Base-by-base conservation (phyloP, 495 filamentous ascomycete species). In the Pseudevernia furfuracea region DNA sequence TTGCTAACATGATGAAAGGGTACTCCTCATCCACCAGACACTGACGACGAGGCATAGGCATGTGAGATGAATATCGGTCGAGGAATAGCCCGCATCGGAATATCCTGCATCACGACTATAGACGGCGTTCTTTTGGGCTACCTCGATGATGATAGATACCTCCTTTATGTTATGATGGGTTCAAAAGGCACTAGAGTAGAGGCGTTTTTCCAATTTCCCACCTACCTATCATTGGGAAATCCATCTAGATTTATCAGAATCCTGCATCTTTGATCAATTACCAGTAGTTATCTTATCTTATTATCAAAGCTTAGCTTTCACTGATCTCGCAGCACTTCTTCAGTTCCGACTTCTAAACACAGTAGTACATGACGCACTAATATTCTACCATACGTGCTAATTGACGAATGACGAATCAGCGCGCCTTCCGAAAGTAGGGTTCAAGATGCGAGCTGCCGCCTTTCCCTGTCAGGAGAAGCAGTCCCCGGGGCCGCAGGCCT, bases 11-110 rank as follows among this genome's bases (percentile, higher is more conserved):
- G 74, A 34, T 82, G 85, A 69, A 87, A 88, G 81, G 88, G 89
- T 11, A 94, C 90, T 8, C 90, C 90, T 23, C 85, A 89, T 72
- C 87, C 87, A 0, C 75, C 75, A 44, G 90, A 94, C 72, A 90
- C 89, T 46, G 90, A 94, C 66, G 90, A 92, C 62, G 89, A 93
- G 71, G 83, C 78, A 41, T 65, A 66, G 48, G 60, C 28, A 43
- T 46, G 41, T 9, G n/a, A 48, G 41, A 28, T 2, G 28, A 34
- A 10, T 1, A 43, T 36, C 34, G n/a, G n/a, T n/a, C n/a, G n/a
- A n/a, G 12, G 28, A 34, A 10, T 1, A 43, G 23, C 34, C 17
- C 49, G 5, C 38, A 23, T 30, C 23, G 12, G 28, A 34, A 10
- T 1, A 43, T 36, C 34, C 17, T 59, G 5, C 38, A 23, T 30